Evolutionary conservation across 352 stramenopile species (phyloP).

Genomic region (Phytophthora litchii): DNA sequence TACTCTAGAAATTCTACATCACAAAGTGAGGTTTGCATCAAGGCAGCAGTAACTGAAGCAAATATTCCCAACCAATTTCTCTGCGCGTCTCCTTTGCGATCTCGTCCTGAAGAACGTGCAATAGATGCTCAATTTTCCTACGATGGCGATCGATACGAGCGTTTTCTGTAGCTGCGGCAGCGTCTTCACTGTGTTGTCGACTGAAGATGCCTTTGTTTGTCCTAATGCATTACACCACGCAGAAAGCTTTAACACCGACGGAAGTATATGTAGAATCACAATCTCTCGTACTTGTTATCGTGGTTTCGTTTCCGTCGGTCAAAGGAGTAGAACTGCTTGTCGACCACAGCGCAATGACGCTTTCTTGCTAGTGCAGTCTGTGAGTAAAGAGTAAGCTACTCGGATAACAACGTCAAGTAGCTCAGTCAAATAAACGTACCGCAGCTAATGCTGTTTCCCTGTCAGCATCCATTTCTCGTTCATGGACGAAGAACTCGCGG

Average conservation of each 20-base stretch:
- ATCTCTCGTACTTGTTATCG: slow-evolving; percentile 7
- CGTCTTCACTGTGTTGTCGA: slow-evolving; percentile 8
- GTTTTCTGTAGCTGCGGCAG: slow-evolving; percentile 17
- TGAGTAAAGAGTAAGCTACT: not conserved
- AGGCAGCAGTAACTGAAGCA: not conserved
- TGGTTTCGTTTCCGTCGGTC: slow-evolving; percentile 36
- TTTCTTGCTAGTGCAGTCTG: slow-evolving; percentile 46
- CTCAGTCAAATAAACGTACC: slow-evolving; percentile 18
- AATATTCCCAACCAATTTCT: slow-evolving; percentile 53
- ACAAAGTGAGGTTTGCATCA: slow-evolving; percentile 1
- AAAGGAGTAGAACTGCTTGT: slow-evolving; percentile 53
- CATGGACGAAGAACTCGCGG: slow-evolving; percentile 39
- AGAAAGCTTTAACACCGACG: not conserved
- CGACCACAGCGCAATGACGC: slow-evolving; percentile 53
- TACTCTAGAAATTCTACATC: slow-evolving; percentile 33
- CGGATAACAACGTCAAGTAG: slow-evolving; percentile 1
- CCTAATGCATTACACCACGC: not conserved
- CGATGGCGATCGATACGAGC: slow-evolving; percentile 53
- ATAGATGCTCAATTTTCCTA: slow-evolving; percentile 61
- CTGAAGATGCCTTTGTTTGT: not conserved
- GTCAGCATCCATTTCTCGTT: slow-evolving; percentile 30
- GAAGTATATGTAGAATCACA: not conserved
- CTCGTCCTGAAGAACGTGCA: slow-evolving; percentile 64
- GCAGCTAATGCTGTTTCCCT: slow-evolving; percentile 32
- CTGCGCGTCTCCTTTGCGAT: slow-evolving; percentile 62